Conservation (phyloP, 1,284 basidiomycete species). For the Wolfiporia cocos region DNA sequence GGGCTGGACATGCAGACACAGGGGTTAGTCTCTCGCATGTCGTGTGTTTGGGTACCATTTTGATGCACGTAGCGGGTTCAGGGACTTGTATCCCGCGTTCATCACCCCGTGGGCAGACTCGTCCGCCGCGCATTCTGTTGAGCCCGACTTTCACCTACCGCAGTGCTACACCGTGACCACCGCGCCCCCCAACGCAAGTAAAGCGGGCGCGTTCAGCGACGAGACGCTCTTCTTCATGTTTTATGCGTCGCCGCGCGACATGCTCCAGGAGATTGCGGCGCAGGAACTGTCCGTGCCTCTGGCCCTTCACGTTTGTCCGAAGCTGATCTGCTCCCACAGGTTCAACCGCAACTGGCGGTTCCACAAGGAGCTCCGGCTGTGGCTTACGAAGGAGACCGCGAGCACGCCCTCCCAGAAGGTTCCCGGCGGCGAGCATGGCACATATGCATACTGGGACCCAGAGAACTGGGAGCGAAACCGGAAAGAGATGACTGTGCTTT, state of each 20-base stretch:
- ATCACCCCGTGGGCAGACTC: conserved; percentile 97
- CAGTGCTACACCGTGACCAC: conserved; percentile 93
- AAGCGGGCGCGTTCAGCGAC: conserved; percentile 88
- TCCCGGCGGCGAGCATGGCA: conserved; percentile 83
- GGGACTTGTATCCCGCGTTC: conserved; percentile 89
- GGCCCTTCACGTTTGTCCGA: too few species aligned
- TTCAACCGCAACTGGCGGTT: conserved; percentile 97
- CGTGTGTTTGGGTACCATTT: conserved; percentile 7
- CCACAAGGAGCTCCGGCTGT: conserved; percentile 92
- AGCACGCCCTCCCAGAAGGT: conserved; percentile 83
- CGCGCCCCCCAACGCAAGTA: conserved; percentile 82
- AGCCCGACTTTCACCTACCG: conserved; percentile 91
- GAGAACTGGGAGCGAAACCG: conserved; percentile 84
- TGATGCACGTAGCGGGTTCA: conserved; percentile 22
- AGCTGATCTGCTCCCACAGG: conserved; percentile 32
- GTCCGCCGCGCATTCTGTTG: conserved; percentile 74
- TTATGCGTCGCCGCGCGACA: conserved; percentile 91
- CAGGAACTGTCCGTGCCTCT: conserved; percentile 85
- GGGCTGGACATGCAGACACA: conserved; percentile 86
- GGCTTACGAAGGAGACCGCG: conserved; percentile 92
- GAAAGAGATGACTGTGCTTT: conserved; percentile 84
- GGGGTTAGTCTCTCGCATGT: conserved; percentile 46
- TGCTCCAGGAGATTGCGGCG: conserved; percentile 92
- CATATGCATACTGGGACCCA: conserved; percentile 91
- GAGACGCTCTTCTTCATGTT: conserved; percentile 99